Evolutionary conservation across 768 basidiomycete species (phyloP).

Genomic region (Cyclocybe cylindracea): DNA sequence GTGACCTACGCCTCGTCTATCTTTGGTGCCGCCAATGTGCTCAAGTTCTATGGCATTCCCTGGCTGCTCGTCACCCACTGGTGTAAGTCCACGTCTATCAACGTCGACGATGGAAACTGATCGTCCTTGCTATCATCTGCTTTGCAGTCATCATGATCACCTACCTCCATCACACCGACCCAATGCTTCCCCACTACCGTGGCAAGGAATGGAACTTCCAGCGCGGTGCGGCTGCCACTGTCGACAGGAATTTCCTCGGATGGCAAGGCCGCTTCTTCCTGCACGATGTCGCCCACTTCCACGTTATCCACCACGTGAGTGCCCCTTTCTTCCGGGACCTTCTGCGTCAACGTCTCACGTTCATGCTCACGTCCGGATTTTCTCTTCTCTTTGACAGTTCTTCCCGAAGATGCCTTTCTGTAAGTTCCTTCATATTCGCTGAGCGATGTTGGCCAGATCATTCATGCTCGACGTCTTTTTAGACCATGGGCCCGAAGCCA

Average conservation of each 20-base stretch:
- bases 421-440: conserved; percentile 22
- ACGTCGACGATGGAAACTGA: neutral
- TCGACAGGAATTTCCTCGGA: conserved; percentile 58
- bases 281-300: conserved; percentile 65
- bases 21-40: conserved; percentile 40
- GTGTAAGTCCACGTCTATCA: conserved; percentile 34
- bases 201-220: conserved; percentile 59
- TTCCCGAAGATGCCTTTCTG: conserved; percentile 65
- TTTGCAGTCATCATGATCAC: conserved; percentile 52
- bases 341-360: neutral
- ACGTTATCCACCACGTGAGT: conserved; percentile 62
- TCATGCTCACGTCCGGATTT: neutral
- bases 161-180: conserved; percentile 69
- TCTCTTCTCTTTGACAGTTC: conserved; percentile 39
- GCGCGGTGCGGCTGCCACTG: conserved; percentile 61
- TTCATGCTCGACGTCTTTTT: neutral
- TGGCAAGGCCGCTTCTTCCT: conserved; percentile 70
- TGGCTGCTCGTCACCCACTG: conserved; percentile 60
- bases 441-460: conserved; percentile 2
- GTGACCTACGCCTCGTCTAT: conserved; percentile 34
- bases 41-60: conserved; percentile 53
- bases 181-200: conserved; percentile 57
- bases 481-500: conserved; percentile 56
- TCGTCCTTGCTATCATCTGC: neutral
- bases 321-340: neutral